Evolutionary conservation across 2,329 filamentous ascomycete species (phyloP).

Genomic region (Colletotrichum orbiculare): DNA sequence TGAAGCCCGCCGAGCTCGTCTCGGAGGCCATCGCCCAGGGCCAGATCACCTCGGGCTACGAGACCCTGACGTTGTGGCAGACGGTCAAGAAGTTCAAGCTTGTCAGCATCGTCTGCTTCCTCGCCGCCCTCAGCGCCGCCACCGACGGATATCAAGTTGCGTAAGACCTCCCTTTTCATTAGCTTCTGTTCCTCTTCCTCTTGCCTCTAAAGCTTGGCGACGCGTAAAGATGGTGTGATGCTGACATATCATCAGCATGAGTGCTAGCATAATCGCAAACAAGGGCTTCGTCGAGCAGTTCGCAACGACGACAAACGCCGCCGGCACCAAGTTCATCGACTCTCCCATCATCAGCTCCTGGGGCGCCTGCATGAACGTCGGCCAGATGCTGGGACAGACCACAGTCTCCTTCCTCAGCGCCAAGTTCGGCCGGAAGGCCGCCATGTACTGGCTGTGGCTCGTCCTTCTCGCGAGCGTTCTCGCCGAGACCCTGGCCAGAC

Average conservation of each 20-base stretch:
- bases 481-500: slow-evolving; percentile 48
- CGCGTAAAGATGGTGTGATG: too few species aligned
- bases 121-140: slow-evolving; percentile 40
- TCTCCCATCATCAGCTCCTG: slow-evolving; percentile 50
- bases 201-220: too few species aligned
- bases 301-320: slow-evolving; percentile 40
- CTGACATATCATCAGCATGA: slow-evolving; percentile 41
- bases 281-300: slow-evolving; percentile 51
- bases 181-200: neutral
- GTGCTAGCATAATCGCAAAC: slow-evolving; percentile 51
- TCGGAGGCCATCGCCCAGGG: slow-evolving; percentile 27
- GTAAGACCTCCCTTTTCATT: slow-evolving; percentile 22
- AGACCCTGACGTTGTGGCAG: slow-evolving; percentile 41
- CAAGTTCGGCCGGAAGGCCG: slow-evolving; percentile 44
- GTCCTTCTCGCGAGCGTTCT: slow-evolving; percentile 48
- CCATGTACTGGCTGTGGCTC: slow-evolving; percentile 45
- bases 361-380: slow-evolving; percentile 51
- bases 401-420: slow-evolving; percentile 41
- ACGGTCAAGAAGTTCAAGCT: slow-evolving; percentile 43
- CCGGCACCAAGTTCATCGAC: slow-evolving; percentile 44
- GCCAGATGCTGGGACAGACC: slow-evolving; percentile 52
- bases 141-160: slow-evolving; percentile 44
- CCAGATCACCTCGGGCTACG: slow-evolving; percentile 43
- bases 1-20: slow-evolving; percentile 4
- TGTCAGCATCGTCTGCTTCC: slow-evolving; percentile 40